Evolutionary conservation across 345 rosid species (phyloP).

Genomic region (Bretschneidera sinensis): DNA sequence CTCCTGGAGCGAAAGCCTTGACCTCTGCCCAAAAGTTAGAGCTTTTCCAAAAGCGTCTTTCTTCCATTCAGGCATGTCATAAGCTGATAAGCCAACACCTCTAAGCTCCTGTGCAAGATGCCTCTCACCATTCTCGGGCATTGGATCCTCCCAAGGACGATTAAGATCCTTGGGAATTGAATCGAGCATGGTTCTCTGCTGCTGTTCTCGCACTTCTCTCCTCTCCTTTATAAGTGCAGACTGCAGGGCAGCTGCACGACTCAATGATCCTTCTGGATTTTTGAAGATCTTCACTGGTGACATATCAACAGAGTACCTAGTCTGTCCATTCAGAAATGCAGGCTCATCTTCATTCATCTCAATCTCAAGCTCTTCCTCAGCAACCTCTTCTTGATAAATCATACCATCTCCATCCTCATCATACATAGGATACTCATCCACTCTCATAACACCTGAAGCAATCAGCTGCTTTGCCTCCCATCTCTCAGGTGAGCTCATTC

Average conservation of each 20-base stretch:
- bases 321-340: slow-evolving; percentile 74
- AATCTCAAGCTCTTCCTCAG: slow-evolving; percentile 90
- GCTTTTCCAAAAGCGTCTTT: slow-evolving; percentile 83
- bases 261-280: slow-evolving; percentile 93
- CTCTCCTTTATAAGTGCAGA: slow-evolving; percentile 85
- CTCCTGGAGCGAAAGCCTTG: slow-evolving; percentile 85
- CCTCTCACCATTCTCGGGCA: slow-evolving; percentile 90
- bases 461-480: slow-evolving; percentile 90
- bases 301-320: slow-evolving; percentile 65
- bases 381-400: slow-evolving; percentile 75
- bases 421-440: slow-evolving; percentile 61
- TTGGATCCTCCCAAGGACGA: slow-evolving; percentile 98
- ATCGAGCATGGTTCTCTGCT: slow-evolving; percentile 88
- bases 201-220: slow-evolving; percentile 77
- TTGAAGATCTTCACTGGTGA: slow-evolving; percentile 95
- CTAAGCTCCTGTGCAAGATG: slow-evolving; percentile 94
- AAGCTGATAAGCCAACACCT: slow-evolving; percentile 85
- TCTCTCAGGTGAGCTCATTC: slow-evolving; percentile 84
- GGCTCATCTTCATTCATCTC: slow-evolving; percentile 91
- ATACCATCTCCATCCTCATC: slow-evolving; percentile 85
- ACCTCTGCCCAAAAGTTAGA: slow-evolving; percentile 68
- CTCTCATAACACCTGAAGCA: slow-evolving; percentile 73
- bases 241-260: slow-evolving; percentile 91
- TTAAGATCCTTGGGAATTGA: slow-evolving; percentile 93
- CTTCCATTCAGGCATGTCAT: slow-evolving; percentile 93